phyloP scores from a whole-genome alignment of 176 grass and related monocot genomes.

The Oryza glumipatula region DNA sequence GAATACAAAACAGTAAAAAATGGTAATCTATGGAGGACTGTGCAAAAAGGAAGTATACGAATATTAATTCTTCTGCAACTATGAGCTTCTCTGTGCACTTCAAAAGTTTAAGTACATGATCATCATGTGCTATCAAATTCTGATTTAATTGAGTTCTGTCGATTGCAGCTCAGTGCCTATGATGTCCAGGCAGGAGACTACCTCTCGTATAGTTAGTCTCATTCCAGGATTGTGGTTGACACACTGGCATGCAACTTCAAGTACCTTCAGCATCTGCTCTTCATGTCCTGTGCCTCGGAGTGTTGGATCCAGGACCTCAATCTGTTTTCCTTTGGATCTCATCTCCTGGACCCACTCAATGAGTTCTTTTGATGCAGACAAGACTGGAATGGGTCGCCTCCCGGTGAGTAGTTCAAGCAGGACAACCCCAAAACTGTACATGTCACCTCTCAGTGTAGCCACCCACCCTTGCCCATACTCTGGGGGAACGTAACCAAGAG shows the following conservation, averaged over 20 bases:
- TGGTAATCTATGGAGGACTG: not conserved
- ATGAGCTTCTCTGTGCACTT: not conserved
- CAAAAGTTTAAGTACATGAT: not conserved
- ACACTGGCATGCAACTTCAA: constrained; percentile 62
- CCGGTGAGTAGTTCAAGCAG: constrained; percentile 76
- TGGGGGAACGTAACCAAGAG: constrained; percentile 81
- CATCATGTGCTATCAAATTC: not conserved
- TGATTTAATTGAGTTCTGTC: constrained; percentile 14
- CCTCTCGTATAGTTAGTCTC: constrained; percentile 55
- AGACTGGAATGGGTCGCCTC: constrained; percentile 51
- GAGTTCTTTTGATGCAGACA: constrained; percentile 50
- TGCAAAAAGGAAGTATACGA: not conserved
- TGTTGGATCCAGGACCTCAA: constrained; percentile 52
- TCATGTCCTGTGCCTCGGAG: constrained; percentile 52
- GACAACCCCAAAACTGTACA: constrained; percentile 85
- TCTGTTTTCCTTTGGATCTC: constrained; percentile 48
- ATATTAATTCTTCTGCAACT: not conserved
- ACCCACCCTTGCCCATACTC: constrained; percentile 74
- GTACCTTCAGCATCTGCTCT: constrained; percentile 62
- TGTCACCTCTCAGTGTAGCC: constrained; percentile 72
- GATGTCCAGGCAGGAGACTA: constrained; percentile 49
- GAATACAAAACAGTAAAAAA: not conserved
- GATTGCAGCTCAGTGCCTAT: constrained; percentile 19
- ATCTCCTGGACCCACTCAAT: constrained; percentile 59
- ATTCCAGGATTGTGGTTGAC: constrained; percentile 43